Evolutionary conservation across 2,329 filamentous ascomycete genomes (phyloP), one percentile per base, ranked within the genome.

Genomic region (Calonectria honghensis): DNA sequence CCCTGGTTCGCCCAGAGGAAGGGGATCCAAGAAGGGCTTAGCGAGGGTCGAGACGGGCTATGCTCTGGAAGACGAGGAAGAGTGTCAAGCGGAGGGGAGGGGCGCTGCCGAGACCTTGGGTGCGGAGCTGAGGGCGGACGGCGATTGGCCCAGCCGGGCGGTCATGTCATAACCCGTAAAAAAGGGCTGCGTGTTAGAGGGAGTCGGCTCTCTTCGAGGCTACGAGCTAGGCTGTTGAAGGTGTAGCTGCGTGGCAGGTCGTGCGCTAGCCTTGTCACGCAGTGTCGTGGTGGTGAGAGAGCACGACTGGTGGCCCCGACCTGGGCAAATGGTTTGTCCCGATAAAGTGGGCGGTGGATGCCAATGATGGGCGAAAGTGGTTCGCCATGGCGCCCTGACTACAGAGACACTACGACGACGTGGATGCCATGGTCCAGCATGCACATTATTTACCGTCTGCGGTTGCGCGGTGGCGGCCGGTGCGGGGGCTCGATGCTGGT

Each of bases 121-220:
- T 74, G 77, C 77, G 74, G 77, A 74, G 75, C 73, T 59, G 76
- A 76, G 68, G 63, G 61, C 51, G 41, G 37, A 29, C 18, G 32
- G 31, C 39, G 52, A 79, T 80, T 80, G 78, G 78, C 59, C 68
- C 54, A 65, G 67, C 50, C 29, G 54, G 51, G 41, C 32, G 48
- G 63, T 59, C 76, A 79, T 80, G 78, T 76, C 79, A 80, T 77
- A 73, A 76, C 72, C 77, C 77, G 70, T 70, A 67, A 71, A 63
- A 69, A 75, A 69, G 57, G 59, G 45, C 65, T 74, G 71, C 70
- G 64, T 73, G 52, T 67, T 64, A 73, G 68, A 73, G 45, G 29
- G 29, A 48, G n/a, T 31, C 68, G 70, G 65, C 35, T 61, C 57
- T 61, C 57, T 6, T 61, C 24, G 57, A 61, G 57, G 57, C 57